Evolutionary conservation across 805 yeast species (phyloP).

Genomic region (Schwanniomyces pseudopolymorphus): DNA sequence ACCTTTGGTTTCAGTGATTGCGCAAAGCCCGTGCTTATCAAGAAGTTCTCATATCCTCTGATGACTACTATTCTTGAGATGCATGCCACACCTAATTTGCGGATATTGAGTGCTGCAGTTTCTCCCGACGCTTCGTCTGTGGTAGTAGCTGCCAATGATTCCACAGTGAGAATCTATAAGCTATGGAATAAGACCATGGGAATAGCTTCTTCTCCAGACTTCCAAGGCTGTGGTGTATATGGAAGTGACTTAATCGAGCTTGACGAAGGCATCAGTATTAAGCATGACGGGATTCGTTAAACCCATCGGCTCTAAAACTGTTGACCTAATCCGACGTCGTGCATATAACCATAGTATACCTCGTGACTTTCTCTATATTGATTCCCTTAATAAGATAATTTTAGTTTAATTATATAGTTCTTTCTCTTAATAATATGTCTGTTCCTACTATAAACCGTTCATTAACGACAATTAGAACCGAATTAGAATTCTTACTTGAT

Average conservation of each 20-base stretch:
- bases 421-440: conserved; percentile 26
- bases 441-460: conserved; percentile 75
- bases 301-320: background rate
- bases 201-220: conserved; percentile 31
- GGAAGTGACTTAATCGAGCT: conserved; percentile 42
- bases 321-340: background rate
- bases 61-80: conserved; percentile 51
- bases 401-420: background rate
- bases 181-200: conserved; percentile 54
- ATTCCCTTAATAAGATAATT: background rate
- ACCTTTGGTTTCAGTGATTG: conserved; percentile 78
- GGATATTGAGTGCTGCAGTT: conserved; percentile 64
- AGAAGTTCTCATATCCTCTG: conserved; percentile 67
- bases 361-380: background rate
- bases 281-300: conserved; percentile 23
- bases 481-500: conserved; percentile 75
- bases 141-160: conserved; percentile 77
- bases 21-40: conserved; percentile 50
- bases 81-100: conserved; percentile 46
- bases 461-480: conserved; percentile 69
- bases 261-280: conserved; percentile 50
- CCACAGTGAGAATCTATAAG: conserved; percentile 70
- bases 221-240: conserved; percentile 25
- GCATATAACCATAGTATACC: background rate
- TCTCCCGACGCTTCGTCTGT: conserved; percentile 65